Percentiles rank a stretch among this genome's conserved stretches.
Evolutionary conservation across 129 eudicot species (phyloP).

Genomic region (Ambrosia artemisiifolia): DNA sequence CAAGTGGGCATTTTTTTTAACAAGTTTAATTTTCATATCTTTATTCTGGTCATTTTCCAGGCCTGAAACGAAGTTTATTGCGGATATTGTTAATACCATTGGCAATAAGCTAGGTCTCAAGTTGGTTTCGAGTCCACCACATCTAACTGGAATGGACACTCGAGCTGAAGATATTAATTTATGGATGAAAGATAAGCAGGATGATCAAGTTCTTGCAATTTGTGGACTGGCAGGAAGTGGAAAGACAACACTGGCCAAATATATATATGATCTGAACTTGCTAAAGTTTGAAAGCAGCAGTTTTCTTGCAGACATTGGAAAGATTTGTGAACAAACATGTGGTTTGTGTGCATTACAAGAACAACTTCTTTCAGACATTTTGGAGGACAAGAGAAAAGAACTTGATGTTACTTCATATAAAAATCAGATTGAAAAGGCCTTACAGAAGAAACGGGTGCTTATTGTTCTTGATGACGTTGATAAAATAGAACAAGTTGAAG

Average conservation of each 20-base stretch:
- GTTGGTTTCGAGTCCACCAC: constrained; percentile 33
- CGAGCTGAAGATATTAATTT: constrained; percentile 26
- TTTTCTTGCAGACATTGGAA: constrained; percentile 29
- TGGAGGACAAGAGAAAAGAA: constrained; percentile 19
- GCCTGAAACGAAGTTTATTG: constrained; percentile 35
- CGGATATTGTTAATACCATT: constrained; percentile 30
- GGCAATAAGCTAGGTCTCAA: constrained; percentile 31
- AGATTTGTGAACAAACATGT: constrained; percentile 11
- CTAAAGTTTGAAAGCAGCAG: constrained; percentile 31
- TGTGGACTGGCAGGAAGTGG: constrained; percentile 44
- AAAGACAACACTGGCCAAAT: constrained; percentile 34
- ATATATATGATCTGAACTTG: constrained; percentile 18
- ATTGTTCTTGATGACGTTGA: constrained; percentile 51
- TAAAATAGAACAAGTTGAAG: constrained; percentile 31
- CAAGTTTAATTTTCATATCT: constrained; percentile 1
- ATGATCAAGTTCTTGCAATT: constrained; percentile 24
- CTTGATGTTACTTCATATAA: constrained; percentile 24
- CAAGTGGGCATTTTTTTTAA: background rate
- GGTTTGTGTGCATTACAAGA: constrained; percentile 33
- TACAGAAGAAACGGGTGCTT: constrained; percentile 30
- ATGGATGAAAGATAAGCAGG: constrained; percentile 32
- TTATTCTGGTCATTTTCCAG: background rate
- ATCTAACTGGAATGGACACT: constrained; percentile 29
- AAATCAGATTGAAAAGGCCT: constrained; percentile 25
- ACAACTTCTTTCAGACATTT: constrained; percentile 37